Evolutionary conservation across 2,329 filamentous ascomycete species (phyloP).

Genomic region (Cladosporium phlei): DNA sequence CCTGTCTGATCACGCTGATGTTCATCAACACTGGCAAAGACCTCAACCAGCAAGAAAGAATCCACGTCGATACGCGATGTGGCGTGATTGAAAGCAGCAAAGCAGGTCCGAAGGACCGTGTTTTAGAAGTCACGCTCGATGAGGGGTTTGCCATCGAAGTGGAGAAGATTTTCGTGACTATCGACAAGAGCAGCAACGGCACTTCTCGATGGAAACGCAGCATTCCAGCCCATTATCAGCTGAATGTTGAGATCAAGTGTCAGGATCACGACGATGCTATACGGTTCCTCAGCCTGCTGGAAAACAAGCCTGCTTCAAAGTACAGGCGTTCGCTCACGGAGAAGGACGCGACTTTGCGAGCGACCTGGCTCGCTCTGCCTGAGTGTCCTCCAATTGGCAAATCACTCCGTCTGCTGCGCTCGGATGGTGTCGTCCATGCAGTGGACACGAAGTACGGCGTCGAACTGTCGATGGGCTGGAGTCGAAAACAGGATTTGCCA

Average conservation of each 20-base stretch:
- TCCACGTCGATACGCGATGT: conserved; percentile 14
- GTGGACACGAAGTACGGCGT: conserved; percentile 21
- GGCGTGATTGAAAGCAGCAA: conserved; percentile 16
- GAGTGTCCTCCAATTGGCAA: conserved; percentile 19
- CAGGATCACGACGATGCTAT: conserved; percentile 27
- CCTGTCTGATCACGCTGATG: conserved; percentile 21
- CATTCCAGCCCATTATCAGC: conserved; percentile 19
- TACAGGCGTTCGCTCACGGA: conserved; percentile 4
- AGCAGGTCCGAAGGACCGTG: not conserved
- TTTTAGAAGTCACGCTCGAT: conserved; percentile 24
- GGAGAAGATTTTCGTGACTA: conserved; percentile 19
- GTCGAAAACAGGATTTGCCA: conserved; percentile 15
- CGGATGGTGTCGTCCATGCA: conserved; percentile 16
- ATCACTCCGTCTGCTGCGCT: conserved; percentile 21
- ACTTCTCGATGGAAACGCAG: conserved; percentile 19
- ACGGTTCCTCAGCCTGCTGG: conserved; percentile 26
- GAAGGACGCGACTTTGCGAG: conserved; percentile 22
- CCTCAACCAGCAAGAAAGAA: conserved; percentile 8
- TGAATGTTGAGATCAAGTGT: conserved; percentile 29
- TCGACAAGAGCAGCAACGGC: conserved; percentile 16
- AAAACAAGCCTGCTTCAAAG: conserved; percentile 10
- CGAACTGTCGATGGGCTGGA: conserved; percentile 28
- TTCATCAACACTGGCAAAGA: conserved; percentile 14
- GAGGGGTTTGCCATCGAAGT: conserved; percentile 22
- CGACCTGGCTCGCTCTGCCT: conserved; percentile 30